These are phyloP conservation scores for Solanum phureja DNA, from an alignment of 257 asterid genomes.

Conservation along the genomic window DNA sequence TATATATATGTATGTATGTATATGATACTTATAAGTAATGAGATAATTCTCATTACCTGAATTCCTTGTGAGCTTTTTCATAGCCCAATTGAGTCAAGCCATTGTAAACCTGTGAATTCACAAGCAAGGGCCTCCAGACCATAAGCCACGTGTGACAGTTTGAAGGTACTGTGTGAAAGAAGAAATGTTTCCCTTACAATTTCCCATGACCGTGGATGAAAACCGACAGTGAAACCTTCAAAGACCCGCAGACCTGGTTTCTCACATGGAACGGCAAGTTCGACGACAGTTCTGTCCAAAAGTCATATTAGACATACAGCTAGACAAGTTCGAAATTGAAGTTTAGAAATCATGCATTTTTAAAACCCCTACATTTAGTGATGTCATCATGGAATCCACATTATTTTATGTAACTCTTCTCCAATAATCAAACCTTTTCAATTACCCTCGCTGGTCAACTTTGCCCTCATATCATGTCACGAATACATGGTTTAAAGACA, in stretches of 20 bases:
- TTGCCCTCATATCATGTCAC: neutral
- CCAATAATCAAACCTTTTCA: neutral
- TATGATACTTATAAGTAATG: too few relatives aligned
- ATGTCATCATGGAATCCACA: neutral
- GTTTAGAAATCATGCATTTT: neutral
- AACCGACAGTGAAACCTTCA: slow-evolving; percentile 95
- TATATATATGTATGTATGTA: too few relatives aligned
- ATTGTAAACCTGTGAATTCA: slow-evolving; percentile 62
- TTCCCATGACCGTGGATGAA: slow-evolving; percentile 93
- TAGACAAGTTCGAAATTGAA: neutral
- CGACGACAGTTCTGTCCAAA: slow-evolving; percentile 51
- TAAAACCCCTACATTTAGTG: neutral
- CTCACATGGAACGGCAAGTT: slow-evolving; percentile 89
- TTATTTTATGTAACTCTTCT: neutral
- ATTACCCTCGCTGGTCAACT: neutral
- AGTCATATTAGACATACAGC: slow-evolving; percentile 1
- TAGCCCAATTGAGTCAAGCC: slow-evolving; percentile 92
- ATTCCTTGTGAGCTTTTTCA: slow-evolving; percentile 65
- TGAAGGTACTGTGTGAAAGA: neutral
- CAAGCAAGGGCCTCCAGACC: slow-evolving; percentile 2
- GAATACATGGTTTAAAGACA: neutral
- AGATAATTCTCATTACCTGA: slow-evolving; percentile 47
- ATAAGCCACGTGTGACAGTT: slow-evolving; percentile 6
- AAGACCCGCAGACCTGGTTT: slow-evolving; percentile 74
- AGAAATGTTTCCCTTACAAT: slow-evolving; percentile 35